These are phyloP conservation scores for Diutina scorzettiae DNA, from an alignment of 1,139 yeast species.

Conservation along the genomic window DNA sequence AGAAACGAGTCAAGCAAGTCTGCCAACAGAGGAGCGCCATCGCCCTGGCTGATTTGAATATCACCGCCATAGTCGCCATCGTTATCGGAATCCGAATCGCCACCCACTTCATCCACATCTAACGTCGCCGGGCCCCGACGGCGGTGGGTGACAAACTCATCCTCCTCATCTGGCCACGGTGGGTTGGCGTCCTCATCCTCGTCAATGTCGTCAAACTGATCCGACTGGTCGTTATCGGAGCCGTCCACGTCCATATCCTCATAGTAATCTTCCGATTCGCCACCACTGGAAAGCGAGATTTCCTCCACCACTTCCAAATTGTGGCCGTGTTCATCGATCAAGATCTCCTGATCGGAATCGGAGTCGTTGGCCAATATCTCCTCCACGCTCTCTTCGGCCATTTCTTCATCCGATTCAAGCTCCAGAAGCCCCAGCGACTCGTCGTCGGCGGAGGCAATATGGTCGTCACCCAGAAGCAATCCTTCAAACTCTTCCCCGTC, in stretches of 20 bases:
- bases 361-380: slow-evolving; percentile 16
- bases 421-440: slow-evolving; percentile 10
- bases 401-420: slow-evolving; percentile 15
- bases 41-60: slow-evolving; percentile 5
- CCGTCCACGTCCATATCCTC: slow-evolving; percentile 29
- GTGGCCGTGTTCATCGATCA: slow-evolving; percentile 11
- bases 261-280: slow-evolving; percentile 12
- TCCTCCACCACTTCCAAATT: slow-evolving; percentile 10
- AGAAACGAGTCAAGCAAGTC: slow-evolving; percentile 1
- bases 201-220: slow-evolving; percentile 19
- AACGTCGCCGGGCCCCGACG: not conserved
- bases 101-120: slow-evolving; percentile 8
- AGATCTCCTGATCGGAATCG: slow-evolving; percentile 9
- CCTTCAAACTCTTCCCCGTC: slow-evolving; percentile 14
- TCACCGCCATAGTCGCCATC: slow-evolving; percentile 7
- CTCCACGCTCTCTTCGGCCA: slow-evolving; percentile 16
- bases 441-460: slow-evolving; percentile 15
- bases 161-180: not conserved
- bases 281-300: slow-evolving; percentile 8
- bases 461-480: slow-evolving; percentile 11
- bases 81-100: slow-evolving; percentile 14
- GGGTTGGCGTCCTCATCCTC: slow-evolving; percentile 12
- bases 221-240: slow-evolving; percentile 17
- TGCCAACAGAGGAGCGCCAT: not conserved
- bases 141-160: not conserved